Evolutionary conservation across 176 grass and related monocot species (phyloP), one percentile per base, ranked within the genome.

Genomic region (Cenchrus purpureus): DNA sequence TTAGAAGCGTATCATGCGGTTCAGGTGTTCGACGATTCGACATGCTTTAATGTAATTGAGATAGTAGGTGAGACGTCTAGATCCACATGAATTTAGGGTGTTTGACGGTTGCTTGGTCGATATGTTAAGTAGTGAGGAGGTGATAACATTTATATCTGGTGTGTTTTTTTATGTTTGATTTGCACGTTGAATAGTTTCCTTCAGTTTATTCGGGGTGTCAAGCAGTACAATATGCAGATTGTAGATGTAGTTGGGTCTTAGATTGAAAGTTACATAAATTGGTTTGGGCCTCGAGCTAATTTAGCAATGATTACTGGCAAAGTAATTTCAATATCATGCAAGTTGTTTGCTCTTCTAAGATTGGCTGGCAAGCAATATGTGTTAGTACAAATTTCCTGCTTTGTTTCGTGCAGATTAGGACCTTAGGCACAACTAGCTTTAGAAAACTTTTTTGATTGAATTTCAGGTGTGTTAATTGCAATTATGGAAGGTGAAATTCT

Each of bases 21-120:
- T 43, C 12, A 4, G 4, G 20, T 2, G 34, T 37, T 77, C 54
- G 57, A 22, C 10, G 74, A 13, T 40, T 77, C 34, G 48, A 6
- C 5, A 56, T n/a, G 45, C 25, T 13, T 54, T 40, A 25, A 19
- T 57, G 34, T 10, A 19, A 20, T 28, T 42, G 55, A 57, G 22
- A 7, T 56, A 82, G 76, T 59, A 0, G 75, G 60, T 79, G 49
- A 37, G 81, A 13, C 22, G 67, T 84, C 87, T 59, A 84, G 81
- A 84, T 88, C 81, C 87, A 79, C 49, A 67, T 66, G 74, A 59
- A 56, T 72, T 16, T 48, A 11, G 48, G 56, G 29, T 12, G 7
- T 16, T 3, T 12, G 16, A 17, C n/a, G 22, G 69, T 75, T 81
- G 60, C 15, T 37, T 49, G 85, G 67, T 17, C 9, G 49, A 48